Conservation (phyloP, 768 basidiomycete species). For the Lyophyllum atratum region DNA sequence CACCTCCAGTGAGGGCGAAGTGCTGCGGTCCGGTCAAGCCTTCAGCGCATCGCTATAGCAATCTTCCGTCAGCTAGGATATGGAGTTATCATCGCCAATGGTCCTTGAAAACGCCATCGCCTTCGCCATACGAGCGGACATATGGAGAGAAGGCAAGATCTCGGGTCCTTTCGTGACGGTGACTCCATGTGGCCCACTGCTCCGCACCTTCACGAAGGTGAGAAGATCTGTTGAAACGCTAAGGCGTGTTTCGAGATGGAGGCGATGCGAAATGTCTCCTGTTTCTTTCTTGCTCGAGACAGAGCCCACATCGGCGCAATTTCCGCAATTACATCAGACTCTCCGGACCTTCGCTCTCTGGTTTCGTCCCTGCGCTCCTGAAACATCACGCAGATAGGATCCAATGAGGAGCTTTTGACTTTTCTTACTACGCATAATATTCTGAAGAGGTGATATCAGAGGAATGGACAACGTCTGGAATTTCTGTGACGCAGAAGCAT, state of each 20-base stretch:
- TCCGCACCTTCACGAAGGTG: slow-evolving; percentile 20
- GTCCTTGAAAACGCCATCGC: slow-evolving; percentile 25
- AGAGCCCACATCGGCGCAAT: slow-evolving; percentile 27
- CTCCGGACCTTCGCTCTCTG: slow-evolving; percentile 23
- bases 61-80: slow-evolving; percentile 30
- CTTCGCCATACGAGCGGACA: slow-evolving; percentile 21
- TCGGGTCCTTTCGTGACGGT: slow-evolving; percentile 27
- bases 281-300: slow-evolving; percentile 21
- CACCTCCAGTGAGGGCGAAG: neutral
- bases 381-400: slow-evolving; percentile 27
- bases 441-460: slow-evolving; percentile 24
- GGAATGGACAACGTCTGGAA: slow-evolving; percentile 26
- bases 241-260: slow-evolving; percentile 24
- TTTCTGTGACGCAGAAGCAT: slow-evolving; percentile 10
- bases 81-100: slow-evolving; percentile 24
- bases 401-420: slow-evolving; percentile 24
- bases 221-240: slow-evolving; percentile 23
- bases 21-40: slow-evolving; percentile 17
- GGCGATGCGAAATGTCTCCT: slow-evolving; percentile 20
- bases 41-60: slow-evolving; percentile 30
- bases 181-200: slow-evolving; percentile 27
- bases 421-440: slow-evolving; percentile 15
- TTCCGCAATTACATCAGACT: slow-evolving; percentile 33
- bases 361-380: slow-evolving; percentile 23
- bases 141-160: slow-evolving; percentile 19